These are phyloP conservation scores for Raddia distichophylla DNA, from an alignment of 176 grass and related monocot genomes.

Conservation along the genomic window DNA sequence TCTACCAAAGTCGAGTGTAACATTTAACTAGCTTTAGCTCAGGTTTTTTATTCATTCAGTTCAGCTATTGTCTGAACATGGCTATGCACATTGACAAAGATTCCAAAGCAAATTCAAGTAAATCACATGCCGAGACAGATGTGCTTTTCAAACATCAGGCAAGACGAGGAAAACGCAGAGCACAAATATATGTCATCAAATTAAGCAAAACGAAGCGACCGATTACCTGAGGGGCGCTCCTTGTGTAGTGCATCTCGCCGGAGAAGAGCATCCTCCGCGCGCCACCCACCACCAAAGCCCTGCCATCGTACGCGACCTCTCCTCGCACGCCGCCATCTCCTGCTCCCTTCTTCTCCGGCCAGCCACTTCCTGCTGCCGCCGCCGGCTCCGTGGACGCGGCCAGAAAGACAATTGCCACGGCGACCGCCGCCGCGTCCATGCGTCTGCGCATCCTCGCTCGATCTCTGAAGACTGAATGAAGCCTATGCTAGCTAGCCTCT, in stretches of 20 bases:
- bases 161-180: no score
- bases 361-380: neutral
- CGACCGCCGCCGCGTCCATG: neutral
- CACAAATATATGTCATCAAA: no score
- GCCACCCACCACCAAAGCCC: slow-evolving; percentile 68
- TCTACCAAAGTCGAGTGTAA: no score
- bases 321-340: neutral
- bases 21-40: no score
- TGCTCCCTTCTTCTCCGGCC: neutral
- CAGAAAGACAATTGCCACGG: neutral
- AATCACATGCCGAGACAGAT: no score
- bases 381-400: neutral
- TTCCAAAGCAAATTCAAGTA: no score
- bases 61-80: no score
- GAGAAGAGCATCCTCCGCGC: slow-evolving; percentile 72
- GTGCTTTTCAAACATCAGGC: no score
- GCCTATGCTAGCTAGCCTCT: neutral
- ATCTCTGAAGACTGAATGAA: no score
- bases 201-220: neutral
- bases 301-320: slow-evolving; percentile 60
- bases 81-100: no score
- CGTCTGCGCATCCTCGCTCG: neutral
- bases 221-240: slow-evolving; percentile 73
- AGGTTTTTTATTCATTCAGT: no score
- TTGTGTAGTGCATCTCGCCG: slow-evolving; percentile 83